Evolutionary conservation across 768 basidiomycete genomes (phyloP), one percentile per base, ranked within the genome.

Genomic region (Trametes punicea): DNA sequence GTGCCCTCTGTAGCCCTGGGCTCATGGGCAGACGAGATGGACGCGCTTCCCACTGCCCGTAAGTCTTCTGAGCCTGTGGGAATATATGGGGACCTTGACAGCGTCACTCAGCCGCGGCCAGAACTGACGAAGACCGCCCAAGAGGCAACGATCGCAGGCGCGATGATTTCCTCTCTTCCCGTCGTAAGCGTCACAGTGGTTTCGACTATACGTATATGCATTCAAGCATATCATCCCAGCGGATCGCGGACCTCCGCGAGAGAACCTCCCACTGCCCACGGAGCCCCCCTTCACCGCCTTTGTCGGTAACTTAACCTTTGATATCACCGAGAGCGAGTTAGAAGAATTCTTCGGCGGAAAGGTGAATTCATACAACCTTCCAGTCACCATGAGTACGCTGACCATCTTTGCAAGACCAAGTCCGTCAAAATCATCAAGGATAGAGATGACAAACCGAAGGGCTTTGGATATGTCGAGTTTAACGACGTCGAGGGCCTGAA

Each of bases 21-120:
- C 66, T 95, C 92, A 68, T 99, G 97, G 97, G 97, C 97, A 6
- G 97, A 98, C 70, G 97, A 98, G 73, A 94, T 98, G 92, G 95
- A 97, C 62, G 65, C 80, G 27, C 81, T 98, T 59, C 96, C 96
- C 25, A 88, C 84, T 64, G 95, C 93, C 67, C 96, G 96, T 98
- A 76, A 76, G 94, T 79, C 34, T 27, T 31, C 16, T 45, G 34
- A 56, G 36, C 25, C 23, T 42, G 42, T 31, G 51, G 46, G 50
- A 52, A 52, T 51, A 38, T 58, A 27, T 9, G 23, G 56, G 8
- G 51, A 30, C 40, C 39, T 45, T 62, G 36, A 54, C 33, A 41
- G 39, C 47, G 27, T 53, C 47, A 55, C 60, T 44, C 65, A 65
- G 90, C 91, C 56, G 83, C 91, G 49, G 76, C 75, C 18, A 82